Percentiles rank a stretch among this genome's conserved stretches.
Conservation (phyloP, 257 asterid species). For the Leptodermis oblonga region DNA sequence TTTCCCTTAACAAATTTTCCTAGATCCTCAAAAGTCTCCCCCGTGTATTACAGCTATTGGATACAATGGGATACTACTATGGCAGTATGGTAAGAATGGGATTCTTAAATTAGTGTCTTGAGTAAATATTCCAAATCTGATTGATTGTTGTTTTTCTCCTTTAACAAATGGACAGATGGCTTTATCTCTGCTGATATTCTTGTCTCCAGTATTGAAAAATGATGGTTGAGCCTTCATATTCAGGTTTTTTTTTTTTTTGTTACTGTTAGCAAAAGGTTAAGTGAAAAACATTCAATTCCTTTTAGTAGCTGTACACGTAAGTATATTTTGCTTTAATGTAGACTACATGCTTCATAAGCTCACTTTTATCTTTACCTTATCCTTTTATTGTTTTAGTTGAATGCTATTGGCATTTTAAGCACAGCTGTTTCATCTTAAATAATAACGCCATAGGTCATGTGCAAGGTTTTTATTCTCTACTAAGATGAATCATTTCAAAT, state of each 20-base stretch:
- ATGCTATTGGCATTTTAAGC: neutral
- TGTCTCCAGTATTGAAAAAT: conserved; percentile 73
- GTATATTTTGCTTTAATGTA: neutral
- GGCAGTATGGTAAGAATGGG: conserved; percentile 60
- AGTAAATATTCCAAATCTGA: neutral
- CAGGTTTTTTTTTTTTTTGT: conserved; percentile 49
- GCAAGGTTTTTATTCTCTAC: neutral
- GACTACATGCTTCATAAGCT: neutral
- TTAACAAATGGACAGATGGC: conserved; percentile 42
- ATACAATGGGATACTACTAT: conserved; percentile 68
- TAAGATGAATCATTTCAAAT: neutral
- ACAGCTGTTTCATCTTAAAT: neutral
- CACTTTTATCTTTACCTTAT: neutral
- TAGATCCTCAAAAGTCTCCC: conserved; percentile 68
- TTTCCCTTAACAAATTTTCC: conserved; percentile 45
- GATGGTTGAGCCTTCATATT: conserved; percentile 89
- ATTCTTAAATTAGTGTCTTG: neutral
- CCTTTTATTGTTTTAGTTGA: neutral
- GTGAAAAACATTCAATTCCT: neutral
- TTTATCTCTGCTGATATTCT: conserved; percentile 66
- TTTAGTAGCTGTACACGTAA: neutral
- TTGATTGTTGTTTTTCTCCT: neutral
- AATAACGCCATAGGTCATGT: neutral
- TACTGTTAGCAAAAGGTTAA: neutral
- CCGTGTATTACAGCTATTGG: conserved; percentile 92